phyloP scores from a whole-genome alignment of 179 eudicot genomes.

The Vitellaria paradoxa region DNA sequence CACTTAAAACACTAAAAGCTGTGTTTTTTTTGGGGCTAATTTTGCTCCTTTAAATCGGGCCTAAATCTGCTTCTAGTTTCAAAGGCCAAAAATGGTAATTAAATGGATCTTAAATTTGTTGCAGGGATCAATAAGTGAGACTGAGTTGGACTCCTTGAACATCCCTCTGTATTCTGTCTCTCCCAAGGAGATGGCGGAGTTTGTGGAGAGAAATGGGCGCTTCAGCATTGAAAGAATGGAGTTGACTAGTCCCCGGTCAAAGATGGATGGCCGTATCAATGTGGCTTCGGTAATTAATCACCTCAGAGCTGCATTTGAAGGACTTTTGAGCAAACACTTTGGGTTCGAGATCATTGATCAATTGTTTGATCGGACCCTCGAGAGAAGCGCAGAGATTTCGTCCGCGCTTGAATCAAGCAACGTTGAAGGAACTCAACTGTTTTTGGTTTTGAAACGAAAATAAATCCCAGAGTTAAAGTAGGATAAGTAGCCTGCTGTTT shows the following conservation, averaged over 20 bases:
- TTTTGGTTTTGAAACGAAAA: neutral
- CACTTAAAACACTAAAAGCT: too few relatives aligned
- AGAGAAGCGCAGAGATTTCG: too few relatives aligned
- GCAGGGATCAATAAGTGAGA: slow-evolving; percentile 7
- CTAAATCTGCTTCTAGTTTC: too few relatives aligned
- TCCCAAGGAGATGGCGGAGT: neutral
- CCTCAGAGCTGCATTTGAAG: neutral
- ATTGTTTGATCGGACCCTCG: neutral
- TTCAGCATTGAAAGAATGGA: slow-evolving; percentile 1
- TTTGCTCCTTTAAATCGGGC: too few relatives aligned
- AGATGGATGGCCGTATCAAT: neutral
- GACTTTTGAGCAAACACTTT: neutral
- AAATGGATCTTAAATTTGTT: too few relatives aligned
- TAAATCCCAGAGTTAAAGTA: neutral
- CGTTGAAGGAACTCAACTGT: neutral
- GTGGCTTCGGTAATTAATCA: neutral
- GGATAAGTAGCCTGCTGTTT: too few relatives aligned
- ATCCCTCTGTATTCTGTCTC: neutral
- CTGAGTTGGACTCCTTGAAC: slow-evolving; percentile 6
- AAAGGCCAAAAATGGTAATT: too few relatives aligned
- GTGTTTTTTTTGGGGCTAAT: too few relatives aligned
- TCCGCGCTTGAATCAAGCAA: neutral
- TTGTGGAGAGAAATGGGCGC: slow-evolving; percentile 7
- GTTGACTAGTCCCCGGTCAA: neutral
- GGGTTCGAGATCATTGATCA: neutral